Base-by-base conservation (phyloP, 176 grass and related monocot species). In the Guadua angustifolia region DNA sequence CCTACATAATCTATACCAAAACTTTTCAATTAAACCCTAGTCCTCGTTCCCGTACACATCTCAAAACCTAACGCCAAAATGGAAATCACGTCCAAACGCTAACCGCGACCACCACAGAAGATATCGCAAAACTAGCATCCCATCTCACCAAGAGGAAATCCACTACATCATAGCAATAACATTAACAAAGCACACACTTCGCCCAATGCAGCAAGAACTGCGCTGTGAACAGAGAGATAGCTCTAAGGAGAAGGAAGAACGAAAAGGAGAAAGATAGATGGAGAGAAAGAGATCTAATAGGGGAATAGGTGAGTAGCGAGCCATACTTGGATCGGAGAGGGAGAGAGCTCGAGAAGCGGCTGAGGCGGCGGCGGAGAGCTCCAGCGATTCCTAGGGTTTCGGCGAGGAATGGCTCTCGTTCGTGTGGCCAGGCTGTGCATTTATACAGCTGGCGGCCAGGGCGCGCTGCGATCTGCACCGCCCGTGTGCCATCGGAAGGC, bases 281-380 rank as follows among this genome's bases (percentile, higher is more conserved):
- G 38, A 42, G 42, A 43, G 25, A 7, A 17, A 73, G 32, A 36
- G 14, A 21, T 15, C 45, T 5, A 42, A 1, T 35, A 19, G 7
- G 22, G 15, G 1, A 33, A 39, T 2, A 3, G 26, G 22, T 10
- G 1, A 33, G 39, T 3, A 3, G 26, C 0, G 19, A 10, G 44
- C 0, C 57, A 6, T 82, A 90, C 88, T 53, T 86, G 88, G 79
- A 82, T 82, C 66, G 44, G 49, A 35, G 79, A 66, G n/a, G 44
- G 35, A 57, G 66, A 77, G 25, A 72, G 25, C 80, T 17, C 38
- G 69, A 45, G 53, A 19, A 36, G 82, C 49, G 87, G 87, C 35
- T 3, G 35, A 83, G 88, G 83, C 64, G 53, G 55, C 88, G 88
- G 83, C 56, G 56, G 36, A 3, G 70, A 0, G 80, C 15, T 66